Evolutionary conservation across 768 basidiomycete species (phyloP), one percentile per base, ranked within the genome.

Genomic region (Fibroporia radiculosa): DNA sequence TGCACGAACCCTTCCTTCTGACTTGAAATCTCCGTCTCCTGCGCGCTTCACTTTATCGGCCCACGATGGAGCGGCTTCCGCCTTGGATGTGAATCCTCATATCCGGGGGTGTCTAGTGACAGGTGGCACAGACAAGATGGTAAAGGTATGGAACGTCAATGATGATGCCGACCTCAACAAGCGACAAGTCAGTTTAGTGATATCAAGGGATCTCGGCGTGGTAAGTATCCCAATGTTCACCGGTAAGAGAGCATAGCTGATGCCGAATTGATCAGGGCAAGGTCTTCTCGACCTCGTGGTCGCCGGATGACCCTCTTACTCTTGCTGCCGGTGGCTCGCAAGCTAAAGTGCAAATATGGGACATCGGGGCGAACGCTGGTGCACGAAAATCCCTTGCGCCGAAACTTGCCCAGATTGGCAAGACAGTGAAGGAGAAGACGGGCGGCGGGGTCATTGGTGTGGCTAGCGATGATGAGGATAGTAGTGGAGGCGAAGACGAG

Each of bases 281-380:
- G 71, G 90, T 98, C 6, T 99, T 99, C 67, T 87, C 93, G 5
- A 73, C 84, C 0, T 72, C 76, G 0, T 98, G 85, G 71, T 97
- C 93, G 5, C 95, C 96, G 0, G 95, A 98, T 60, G 88, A 93
- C 56, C 86, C 93, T 1, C 78, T 97, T 40, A 96, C 89, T 6
- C 64, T 99, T 37, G 95, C 93, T 2, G 93, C 92, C 3, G 95
- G 87, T 24, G 96, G 96, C 11, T 93, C 91, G 2, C 87, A 91
- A 57, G 95, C 90, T 1, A 92, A 85, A 59, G 63, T 99, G 5
- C 95, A 98, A 62, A 72, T 99, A 13, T 99, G 95, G 95, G 95
- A 99, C 57, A 75, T 95, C 31, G 88, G 82, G 8, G 76, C 87
- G 4, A 97, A 89, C 60, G 66, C 72, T 14, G 87, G 88, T 20